phyloP scores from a whole-genome alignment of 257 asterid species.

The Solanum medicagineum region DNA sequence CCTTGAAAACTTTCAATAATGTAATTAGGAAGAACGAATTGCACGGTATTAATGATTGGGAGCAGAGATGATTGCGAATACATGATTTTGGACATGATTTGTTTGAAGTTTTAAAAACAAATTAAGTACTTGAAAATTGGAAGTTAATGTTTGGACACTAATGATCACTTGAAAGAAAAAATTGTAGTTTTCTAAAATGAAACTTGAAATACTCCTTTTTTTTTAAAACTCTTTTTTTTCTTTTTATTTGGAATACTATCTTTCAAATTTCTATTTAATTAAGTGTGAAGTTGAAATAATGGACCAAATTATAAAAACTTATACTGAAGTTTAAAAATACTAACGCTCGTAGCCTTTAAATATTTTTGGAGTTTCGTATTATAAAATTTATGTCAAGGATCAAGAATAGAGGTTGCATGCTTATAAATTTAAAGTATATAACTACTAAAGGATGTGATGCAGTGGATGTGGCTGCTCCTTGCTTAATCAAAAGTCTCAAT shows the following conservation, averaged over 20 bases:
- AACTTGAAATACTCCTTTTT: neutral
- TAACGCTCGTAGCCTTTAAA: neutral
- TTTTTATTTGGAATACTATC: too few species aligned
- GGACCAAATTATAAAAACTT: neutral
- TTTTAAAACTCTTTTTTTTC: rapidly evolving
- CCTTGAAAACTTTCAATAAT: neutral
- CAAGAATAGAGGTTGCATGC: neutral
- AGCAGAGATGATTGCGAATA: neutral
- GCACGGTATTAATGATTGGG: neutral
- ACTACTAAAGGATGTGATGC: too few species aligned
- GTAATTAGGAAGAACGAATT: neutral
- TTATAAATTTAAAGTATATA: too few species aligned
- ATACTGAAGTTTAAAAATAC: too few species aligned
- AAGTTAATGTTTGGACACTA: neutral
- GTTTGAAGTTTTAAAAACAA: neutral
- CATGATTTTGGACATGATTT: neutral
- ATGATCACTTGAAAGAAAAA: neutral
- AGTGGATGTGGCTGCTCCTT: too few species aligned
- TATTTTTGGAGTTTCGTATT: neutral
- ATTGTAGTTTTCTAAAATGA: neutral
- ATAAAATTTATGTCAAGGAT: neutral
- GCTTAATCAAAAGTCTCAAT: too few species aligned
- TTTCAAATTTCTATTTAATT: neutral
- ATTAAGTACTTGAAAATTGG: neutral
- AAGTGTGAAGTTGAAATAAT: neutral